Evolutionary conservation across 345 rosid species (phyloP), one percentile per base, ranked within the genome.

Genomic region (Durio zibethinus): DNA sequence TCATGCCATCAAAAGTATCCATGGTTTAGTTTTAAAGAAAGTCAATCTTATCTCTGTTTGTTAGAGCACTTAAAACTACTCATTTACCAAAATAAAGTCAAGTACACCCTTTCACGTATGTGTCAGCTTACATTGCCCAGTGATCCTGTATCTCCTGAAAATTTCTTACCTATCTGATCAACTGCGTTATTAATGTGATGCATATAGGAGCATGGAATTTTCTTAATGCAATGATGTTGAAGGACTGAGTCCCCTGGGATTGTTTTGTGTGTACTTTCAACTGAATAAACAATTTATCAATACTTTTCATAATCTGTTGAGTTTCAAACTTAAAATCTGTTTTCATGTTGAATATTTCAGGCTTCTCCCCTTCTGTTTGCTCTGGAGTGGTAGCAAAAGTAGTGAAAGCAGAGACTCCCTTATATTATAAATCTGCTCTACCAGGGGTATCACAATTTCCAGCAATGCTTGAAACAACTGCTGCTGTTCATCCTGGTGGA

Each of bases 401-500:
- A 72, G 97, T 96, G 52, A 86, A 88, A 69, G 79, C 87, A 73
- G 86, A 86, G 79, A 79, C 62, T 75, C 84, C 86, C 4, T 29
- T 72, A 52, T 62, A 75, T 64, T 43, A 76, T 70, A 83, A 77
- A 80, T 84, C 89, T 45, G 27, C 69, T 78, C 65, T 62, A 1
- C 85, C 72, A 62, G 77, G 74, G 40, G 76, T 77, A 45, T 80
- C 81, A 65, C 76, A 73, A n/a, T 72, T 85, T 78, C 95, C 98
- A 3, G 95, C 87, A 36, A 96, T 93, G 99, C 91, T 96, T 1
- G 99, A 96, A 83, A 96, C 97, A 62, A 96, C 98, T 2, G 97
- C 99, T 84, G 88, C 98, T 74, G 94, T 96, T 77, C 94, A 96
- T 81, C 95, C 97, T 10, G 98, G 98, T 82, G 93, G 97, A 29